phyloP scores from a whole-genome alignment of 179 eudicot genomes.

The Dionaea muscipula region DNA sequence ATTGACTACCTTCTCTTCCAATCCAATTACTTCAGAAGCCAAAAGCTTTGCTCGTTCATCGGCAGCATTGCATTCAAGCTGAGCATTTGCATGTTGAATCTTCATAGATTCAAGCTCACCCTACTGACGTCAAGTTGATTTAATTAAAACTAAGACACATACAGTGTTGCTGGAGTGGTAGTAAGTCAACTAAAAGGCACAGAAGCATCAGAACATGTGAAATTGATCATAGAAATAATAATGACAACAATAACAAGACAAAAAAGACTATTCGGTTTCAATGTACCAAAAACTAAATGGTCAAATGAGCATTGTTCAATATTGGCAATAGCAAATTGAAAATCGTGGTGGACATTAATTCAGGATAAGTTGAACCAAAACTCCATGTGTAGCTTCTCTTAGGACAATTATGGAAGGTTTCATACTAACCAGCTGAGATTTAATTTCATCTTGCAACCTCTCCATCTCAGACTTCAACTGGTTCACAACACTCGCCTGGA shows the following conservation, averaged over 20 bases:
- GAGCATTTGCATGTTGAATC: conserved; percentile 70
- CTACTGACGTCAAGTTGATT: conserved; percentile 37
- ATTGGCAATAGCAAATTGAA: too few relatives aligned
- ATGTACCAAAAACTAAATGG: neutral
- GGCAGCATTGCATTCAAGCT: conserved; percentile 88
- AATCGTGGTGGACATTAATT: neutral
- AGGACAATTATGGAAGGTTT: neutral
- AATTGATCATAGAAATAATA: neutral
- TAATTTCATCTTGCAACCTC: conserved; percentile 66
- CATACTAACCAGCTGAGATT: conserved; percentile 56
- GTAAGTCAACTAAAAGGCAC: too few relatives aligned
- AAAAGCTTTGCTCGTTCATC: conserved; percentile 93
- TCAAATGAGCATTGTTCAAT: too few relatives aligned
- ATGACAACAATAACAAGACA: neutral
- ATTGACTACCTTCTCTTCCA: conserved; percentile 84
- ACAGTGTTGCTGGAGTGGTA: neutral
- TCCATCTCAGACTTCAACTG: conserved; percentile 73
- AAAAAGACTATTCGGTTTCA: too few relatives aligned
- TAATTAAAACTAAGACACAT: conserved; percentile 22
- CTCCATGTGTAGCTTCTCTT: neutral
- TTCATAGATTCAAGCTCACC: conserved; percentile 72
- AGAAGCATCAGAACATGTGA: too few relatives aligned
- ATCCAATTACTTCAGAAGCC: conserved; percentile 93
- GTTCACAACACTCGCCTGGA: conserved; percentile 65
- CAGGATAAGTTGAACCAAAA: neutral